A percentile compares a stretch with the other conserved stretches of the same genome.
Conservation (phyloP, 306 rosid genomes). For the Vicia villosa region DNA sequence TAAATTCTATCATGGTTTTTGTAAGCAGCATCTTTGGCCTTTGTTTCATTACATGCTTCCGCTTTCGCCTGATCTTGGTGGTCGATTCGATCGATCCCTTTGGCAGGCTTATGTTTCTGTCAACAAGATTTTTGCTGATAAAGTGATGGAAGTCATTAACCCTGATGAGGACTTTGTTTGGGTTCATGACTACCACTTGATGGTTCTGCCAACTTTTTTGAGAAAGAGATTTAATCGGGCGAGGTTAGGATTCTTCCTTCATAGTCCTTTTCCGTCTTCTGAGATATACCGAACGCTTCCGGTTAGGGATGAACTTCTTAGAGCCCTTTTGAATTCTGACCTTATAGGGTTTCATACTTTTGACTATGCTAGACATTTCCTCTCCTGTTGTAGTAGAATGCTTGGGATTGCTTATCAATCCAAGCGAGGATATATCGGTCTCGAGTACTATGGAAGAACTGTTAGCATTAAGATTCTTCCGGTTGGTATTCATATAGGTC, state of each 20-base stretch:
- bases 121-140: slow-evolving; percentile 93
- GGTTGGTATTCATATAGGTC: slow-evolving; percentile 86
- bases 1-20: slow-evolving; percentile 90
- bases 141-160: slow-evolving; percentile 84
- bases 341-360: slow-evolving; percentile 91
- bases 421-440: slow-evolving; percentile 90
- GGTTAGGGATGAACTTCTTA: slow-evolving; percentile 81
- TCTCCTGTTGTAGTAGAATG: slow-evolving; percentile 92
- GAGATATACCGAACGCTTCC: slow-evolving; percentile 84
- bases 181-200: slow-evolving; percentile 94
- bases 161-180: slow-evolving; percentile 61
- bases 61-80: slow-evolving; percentile 81
- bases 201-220: slow-evolving; percentile 92
- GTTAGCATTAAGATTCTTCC: slow-evolving; percentile 61
- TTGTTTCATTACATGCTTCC: slow-evolving; percentile 95
- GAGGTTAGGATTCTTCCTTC: slow-evolving; percentile 51
- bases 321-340: slow-evolving; percentile 84
- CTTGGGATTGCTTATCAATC: slow-evolving; percentile 82
- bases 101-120: slow-evolving; percentile 95
- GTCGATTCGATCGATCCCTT: slow-evolving; percentile 73
- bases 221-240: slow-evolving; percentile 55
- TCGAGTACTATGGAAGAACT: slow-evolving; percentile 87
- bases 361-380: slow-evolving; percentile 91
- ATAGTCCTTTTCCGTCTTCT: slow-evolving; percentile 49
- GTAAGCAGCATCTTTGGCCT: slow-evolving; percentile 90